phyloP scores from a whole-genome alignment of 495 filamentous ascomycete genomes.

The Darksidea phi region DNA sequence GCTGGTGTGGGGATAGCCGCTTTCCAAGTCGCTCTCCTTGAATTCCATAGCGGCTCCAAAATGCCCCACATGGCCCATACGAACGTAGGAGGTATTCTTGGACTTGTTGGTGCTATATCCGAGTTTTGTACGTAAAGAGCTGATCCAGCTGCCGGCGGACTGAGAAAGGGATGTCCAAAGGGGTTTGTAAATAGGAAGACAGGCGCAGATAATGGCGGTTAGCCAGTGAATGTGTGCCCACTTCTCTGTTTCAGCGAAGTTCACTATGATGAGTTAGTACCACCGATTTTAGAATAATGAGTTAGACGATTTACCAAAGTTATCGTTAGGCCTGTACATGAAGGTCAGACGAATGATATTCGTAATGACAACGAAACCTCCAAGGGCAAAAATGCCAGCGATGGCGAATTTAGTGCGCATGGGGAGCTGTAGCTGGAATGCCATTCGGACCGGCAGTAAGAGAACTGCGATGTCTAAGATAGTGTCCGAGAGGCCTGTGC shows the following conservation, averaged over 20 bases:
- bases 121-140: background rate
- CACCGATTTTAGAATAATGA: background rate
- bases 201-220: slow-evolving; percentile 12
- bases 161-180: slow-evolving; percentile 7
- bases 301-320: slow-evolving; percentile 1
- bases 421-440: slow-evolving; percentile 8
- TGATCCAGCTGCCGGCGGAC: background rate
- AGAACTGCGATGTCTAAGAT: slow-evolving; percentile 14
- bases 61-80: background rate
- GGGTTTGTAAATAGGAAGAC: slow-evolving; percentile 19
- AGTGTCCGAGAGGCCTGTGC: slow-evolving; percentile 2
- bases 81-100: background rate
- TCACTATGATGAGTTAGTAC: background rate
- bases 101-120: background rate
- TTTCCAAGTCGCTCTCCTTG: no score
- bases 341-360: slow-evolving; percentile 5
- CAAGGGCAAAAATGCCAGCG: slow-evolving; percentile 18
- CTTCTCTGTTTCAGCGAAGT: slow-evolving; percentile 2
- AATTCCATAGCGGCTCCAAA: no score
- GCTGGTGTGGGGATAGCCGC: no score
- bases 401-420: slow-evolving; percentile 9
- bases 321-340: slow-evolving; percentile 5
- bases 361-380: slow-evolving; percentile 15
- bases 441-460: slow-evolving; percentile 9
- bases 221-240: slow-evolving; percentile 18